Base-by-base conservation (phyloP, 2,329 filamentous ascomycete genomes). In the Penicillium sp. region DNA sequence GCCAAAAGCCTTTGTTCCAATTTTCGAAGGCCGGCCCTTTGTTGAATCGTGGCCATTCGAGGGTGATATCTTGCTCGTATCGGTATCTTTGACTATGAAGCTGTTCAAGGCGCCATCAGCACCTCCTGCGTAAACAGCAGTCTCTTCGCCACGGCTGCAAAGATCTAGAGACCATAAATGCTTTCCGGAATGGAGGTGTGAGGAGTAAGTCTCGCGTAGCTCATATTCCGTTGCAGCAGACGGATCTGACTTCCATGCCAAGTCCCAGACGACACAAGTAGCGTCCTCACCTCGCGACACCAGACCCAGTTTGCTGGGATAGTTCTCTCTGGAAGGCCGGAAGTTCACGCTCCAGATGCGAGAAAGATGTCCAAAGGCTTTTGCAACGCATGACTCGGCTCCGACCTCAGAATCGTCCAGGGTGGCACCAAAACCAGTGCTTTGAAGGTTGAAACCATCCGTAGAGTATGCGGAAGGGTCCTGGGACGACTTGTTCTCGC, bases 341-440 rank as follows among this genome's bases (percentile, higher is more conserved):
- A 96, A 93, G 47, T 80, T 79, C 7, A 95, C 82, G 40, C 83
- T 81, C 93, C 93, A 98, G 57, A 98, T 95, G 50, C 93, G 82
- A 6, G 92, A 95, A 3, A 80, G 72, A 69, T 98, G 93, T 0
- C 87, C 92, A 86, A 93, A 95, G 1, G 80, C 84, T 39, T 84
- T 81, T 0, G 88, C 87, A 12, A 95, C 61, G 56, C 72, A 79
- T 28, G 78, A 79, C 41, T 73, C 68, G 3, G 63, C 62, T 4
- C 68, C 68, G 15, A 70, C 57, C 12, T 66, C 64, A 31, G 61
- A 58, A 18, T 66, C 62, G 20, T 63, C 61, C 3, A 54, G 54
- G 20, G 70, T 72, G 15, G 72, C 72, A 0, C 79, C 81, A 59
- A 88, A 88, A 0, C 84, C 84, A 2, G 84, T 89, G 63, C 82